Conservation (phyloP, 305 asterid genomes). For the Fraxinus velutina region DNA sequence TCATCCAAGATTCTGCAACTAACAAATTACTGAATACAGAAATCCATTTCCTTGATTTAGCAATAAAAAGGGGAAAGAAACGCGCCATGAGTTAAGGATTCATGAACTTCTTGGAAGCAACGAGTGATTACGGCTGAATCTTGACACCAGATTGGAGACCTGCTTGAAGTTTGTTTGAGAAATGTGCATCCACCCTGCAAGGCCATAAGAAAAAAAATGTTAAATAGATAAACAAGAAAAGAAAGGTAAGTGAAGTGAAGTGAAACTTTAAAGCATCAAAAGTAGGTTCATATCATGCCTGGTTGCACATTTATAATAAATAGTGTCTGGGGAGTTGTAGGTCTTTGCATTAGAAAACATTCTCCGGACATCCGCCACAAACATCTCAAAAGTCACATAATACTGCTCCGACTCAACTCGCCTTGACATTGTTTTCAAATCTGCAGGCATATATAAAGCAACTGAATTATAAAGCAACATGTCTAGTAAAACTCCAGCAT, state of each 20-base stretch:
- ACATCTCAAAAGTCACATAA: conserved; percentile 89
- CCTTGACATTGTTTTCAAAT: conserved; percentile 81
- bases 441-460: conserved; percentile 31
- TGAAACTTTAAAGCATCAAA: neutral
- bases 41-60: neutral
- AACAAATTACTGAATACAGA: neutral
- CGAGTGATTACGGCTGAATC: conserved; percentile 44
- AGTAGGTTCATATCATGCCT: conserved; percentile 45
- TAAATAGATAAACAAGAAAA: neutral
- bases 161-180: conserved; percentile 67
- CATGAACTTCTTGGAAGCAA: neutral
- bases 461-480: neutral
- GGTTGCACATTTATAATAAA: conserved; percentile 82
- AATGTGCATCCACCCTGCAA: conserved; percentile 73
- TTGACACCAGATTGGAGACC: conserved; percentile 69
- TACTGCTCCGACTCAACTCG: conserved; percentile 90
- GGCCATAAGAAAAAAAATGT: neutral
- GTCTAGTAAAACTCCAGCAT: neutral
- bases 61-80: neutral
- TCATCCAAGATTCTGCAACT: neutral
- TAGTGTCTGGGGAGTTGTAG: conserved; percentile 88
- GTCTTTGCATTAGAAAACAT: conserved; percentile 92
- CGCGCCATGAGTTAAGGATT: neutral
- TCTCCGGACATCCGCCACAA: conserved; percentile 77
- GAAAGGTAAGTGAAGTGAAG: neutral